Conservation (phyloP, 1,284 basidiomycete genomes). For the Xanthoconium separans region DNA sequence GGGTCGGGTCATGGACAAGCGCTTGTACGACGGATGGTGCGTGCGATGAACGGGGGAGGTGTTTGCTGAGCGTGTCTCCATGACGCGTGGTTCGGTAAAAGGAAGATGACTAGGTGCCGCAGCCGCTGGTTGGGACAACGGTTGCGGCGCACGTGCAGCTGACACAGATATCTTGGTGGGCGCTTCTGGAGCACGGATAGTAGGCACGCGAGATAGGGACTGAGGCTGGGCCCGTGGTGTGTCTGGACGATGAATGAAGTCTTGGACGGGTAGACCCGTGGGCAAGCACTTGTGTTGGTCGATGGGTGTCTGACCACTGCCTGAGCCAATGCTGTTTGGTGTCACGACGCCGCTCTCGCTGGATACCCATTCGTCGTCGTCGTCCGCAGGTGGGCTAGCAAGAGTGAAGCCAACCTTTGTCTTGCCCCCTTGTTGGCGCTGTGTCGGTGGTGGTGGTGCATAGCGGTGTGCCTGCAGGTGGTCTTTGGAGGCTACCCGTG, state of each 20-base stretch:
- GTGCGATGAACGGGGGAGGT: conserved; percentile 40
- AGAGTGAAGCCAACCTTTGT: conserved; percentile 60
- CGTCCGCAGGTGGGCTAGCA: conserved; percentile 47
- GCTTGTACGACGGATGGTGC: conserved; percentile 29
- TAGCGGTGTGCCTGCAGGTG: conserved; percentile 39
- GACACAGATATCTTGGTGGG: conserved; percentile 21
- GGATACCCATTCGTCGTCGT: conserved; percentile 72
- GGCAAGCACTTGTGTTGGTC: conserved; percentile 24
- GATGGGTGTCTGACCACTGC: conserved; percentile 38
- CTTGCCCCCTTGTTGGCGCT: conserved; percentile 38
- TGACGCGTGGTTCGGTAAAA: conserved; percentile 19
- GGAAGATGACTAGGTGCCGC: conserved; percentile 13
- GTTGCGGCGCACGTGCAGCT: conserved; percentile 24
- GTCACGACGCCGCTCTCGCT: conserved; percentile 73
- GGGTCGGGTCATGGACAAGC: conserved; percentile 51
- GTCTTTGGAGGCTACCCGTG: conserved; percentile 52
- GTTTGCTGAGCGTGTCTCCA: conserved; percentile 41
- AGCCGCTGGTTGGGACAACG: conserved; percentile 14
- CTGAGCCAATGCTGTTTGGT: conserved; percentile 51
- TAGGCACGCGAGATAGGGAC: conserved; percentile 35
- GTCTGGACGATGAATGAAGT: conserved; percentile 26
- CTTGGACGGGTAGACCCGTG: conserved; percentile 13
- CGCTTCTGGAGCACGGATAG: conserved; percentile 32
- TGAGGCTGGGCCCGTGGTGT: conserved; percentile 29
- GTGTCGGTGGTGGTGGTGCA: conserved; percentile 34